A percentile compares a stretch with the other conserved stretches of the same genome.
These are phyloP conservation scores for Podaxis pistillaris DNA, from an alignment of 768 basidiomycete species.

Conservation along the genomic window DNA sequence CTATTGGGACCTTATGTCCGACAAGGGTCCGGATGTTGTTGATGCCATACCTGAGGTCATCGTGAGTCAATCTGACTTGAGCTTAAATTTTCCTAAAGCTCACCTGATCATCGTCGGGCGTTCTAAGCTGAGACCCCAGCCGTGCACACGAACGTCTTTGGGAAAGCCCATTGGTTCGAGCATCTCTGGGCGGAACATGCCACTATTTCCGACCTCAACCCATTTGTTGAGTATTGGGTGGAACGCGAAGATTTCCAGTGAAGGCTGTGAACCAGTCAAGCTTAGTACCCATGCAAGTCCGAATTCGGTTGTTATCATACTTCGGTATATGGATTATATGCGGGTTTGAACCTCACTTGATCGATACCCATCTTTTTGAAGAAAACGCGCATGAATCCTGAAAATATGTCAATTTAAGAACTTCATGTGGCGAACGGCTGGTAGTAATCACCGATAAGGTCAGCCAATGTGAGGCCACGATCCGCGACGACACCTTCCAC, in stretches of 20 bases:
- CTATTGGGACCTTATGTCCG: slow-evolving; percentile 95
- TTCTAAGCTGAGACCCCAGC: slow-evolving; percentile 94
- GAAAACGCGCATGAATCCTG: slow-evolving; percentile 98
- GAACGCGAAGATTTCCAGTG: slow-evolving; percentile 98
- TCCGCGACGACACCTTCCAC: slow-evolving; percentile 99
- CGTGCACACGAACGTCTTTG: slow-evolving; percentile 92
- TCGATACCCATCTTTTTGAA: slow-evolving; percentile 97
- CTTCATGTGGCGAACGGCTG: neutral
- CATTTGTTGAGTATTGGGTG: slow-evolving; percentile 91
- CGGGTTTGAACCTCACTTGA: slow-evolving; percentile 95
- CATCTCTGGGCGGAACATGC: slow-evolving; percentile 99
- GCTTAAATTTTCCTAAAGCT: slow-evolving; percentile 22
- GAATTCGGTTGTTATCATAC: slow-evolving; percentile 32
- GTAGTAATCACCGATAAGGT: slow-evolving; percentile 77
- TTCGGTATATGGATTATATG: slow-evolving; percentile 98
- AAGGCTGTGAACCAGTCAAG: slow-evolving; percentile 56
- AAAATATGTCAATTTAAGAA: neutral
- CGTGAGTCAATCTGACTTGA: neutral
- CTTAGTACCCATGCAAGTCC: neutral
- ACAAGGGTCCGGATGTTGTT: slow-evolving; percentile 96
- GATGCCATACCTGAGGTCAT: slow-evolving; percentile 77
- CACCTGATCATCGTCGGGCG: slow-evolving; percentile 98
- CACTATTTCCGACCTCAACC: slow-evolving; percentile 99
- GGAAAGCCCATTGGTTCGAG: slow-evolving; percentile 98
- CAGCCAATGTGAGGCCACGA: slow-evolving; percentile 85